Percentiles rank a stretch among this genome's conserved stretches.
phyloP scores from a whole-genome alignment of 169 alveolate species.

The Cyclospora cayetanensis region DNA sequence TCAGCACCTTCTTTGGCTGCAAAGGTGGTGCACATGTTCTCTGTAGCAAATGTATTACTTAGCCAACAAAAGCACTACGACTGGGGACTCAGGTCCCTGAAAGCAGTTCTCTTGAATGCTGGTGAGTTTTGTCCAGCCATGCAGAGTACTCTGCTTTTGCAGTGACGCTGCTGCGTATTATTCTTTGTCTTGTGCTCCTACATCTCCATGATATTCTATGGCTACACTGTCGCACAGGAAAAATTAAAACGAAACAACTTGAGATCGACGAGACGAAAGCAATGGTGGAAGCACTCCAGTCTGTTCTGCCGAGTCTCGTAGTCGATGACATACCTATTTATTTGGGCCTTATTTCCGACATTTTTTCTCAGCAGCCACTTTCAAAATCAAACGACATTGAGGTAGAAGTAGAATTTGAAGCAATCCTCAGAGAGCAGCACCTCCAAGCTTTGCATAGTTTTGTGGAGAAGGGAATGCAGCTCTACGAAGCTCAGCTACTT shows the following conservation, averaged over 20 bases:
- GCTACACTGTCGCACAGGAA: not conserved
- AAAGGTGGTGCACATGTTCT: conserved; percentile 93
- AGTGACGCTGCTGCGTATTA: not conserved
- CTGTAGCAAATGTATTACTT: conserved; percentile 85
- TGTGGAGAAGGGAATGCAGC: conserved; percentile 90
- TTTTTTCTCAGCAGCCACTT: conserved; percentile 91
- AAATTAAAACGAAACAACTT: conserved; percentile 79
- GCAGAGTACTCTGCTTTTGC: conserved; percentile 85
- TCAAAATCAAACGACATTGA: conserved; percentile 74
- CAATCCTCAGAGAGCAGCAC: conserved; percentile 22
- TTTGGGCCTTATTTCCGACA: conserved; percentile 92
- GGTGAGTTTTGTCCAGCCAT: conserved; percentile 90
- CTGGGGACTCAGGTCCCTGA: conserved; percentile 98
- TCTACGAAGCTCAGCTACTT: conserved; percentile 94
- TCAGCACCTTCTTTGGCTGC: conserved; percentile 92
- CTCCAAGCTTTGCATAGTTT: conserved; percentile 85
- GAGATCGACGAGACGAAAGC: conserved; percentile 85
- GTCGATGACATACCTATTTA: conserved; percentile 91
- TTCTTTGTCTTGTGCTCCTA: not conserved
- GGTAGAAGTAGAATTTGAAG: conserved; percentile 28
- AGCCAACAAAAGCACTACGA: conserved; percentile 96
- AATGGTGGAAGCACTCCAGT: conserved; percentile 95
- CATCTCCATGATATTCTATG: not conserved
- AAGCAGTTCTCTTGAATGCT: conserved; percentile 95
- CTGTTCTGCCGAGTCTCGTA: conserved; percentile 92